phyloP scores from a whole-genome alignment of 2,329 filamentous ascomycete genomes.

The Bipolaris victoriae region DNA sequence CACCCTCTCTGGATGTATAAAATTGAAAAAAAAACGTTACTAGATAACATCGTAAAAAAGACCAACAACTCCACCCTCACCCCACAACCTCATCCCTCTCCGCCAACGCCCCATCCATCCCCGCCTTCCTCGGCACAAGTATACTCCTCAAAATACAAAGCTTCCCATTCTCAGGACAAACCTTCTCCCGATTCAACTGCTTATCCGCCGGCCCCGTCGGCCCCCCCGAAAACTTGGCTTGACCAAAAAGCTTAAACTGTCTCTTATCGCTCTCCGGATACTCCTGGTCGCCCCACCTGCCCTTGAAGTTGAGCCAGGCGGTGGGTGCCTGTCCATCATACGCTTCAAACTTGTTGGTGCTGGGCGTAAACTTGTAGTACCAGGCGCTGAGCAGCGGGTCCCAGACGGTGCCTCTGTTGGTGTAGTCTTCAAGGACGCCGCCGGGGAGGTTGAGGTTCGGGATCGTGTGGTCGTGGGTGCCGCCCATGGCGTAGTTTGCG shows the following conservation, averaged over 20 bases:
- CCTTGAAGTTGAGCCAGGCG: slow-evolving; percentile 63
- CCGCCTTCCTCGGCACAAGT: slow-evolving; percentile 37
- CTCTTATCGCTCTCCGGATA: slow-evolving; percentile 60
- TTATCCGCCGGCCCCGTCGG: slow-evolving; percentile 69
- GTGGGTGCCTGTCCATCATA: slow-evolving; percentile 58
- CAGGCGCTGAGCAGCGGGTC: slow-evolving; percentile 64
- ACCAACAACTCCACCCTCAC: not conserved
- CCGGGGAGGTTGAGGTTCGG: slow-evolving; percentile 65
- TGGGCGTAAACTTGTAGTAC: slow-evolving; percentile 60
- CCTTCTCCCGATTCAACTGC: slow-evolving; percentile 59
- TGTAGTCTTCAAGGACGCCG: slow-evolving; percentile 58
- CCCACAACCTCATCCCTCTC: slow-evolving; percentile 17
- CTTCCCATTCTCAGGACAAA: slow-evolving; percentile 62
- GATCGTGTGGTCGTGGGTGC: slow-evolving; percentile 68
- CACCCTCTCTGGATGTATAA: no score
- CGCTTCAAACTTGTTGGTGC: slow-evolving; percentile 53
- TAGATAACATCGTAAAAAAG: no score
- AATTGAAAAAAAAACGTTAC: no score
- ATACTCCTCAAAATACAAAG: slow-evolving; percentile 54
- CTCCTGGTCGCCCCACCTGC: slow-evolving; percentile 67
- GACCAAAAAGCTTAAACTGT: slow-evolving; percentile 54
- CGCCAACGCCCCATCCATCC: slow-evolving; percentile 9
- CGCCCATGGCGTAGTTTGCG: slow-evolving; percentile 67
- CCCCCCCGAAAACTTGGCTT: slow-evolving; percentile 60
- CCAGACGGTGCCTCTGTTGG: slow-evolving; percentile 63